Evolutionary conservation across 192 early-diverging fungal species (phyloP), one percentile per base, ranked within the genome.

Genomic region (Coemansia biformis): DNA sequence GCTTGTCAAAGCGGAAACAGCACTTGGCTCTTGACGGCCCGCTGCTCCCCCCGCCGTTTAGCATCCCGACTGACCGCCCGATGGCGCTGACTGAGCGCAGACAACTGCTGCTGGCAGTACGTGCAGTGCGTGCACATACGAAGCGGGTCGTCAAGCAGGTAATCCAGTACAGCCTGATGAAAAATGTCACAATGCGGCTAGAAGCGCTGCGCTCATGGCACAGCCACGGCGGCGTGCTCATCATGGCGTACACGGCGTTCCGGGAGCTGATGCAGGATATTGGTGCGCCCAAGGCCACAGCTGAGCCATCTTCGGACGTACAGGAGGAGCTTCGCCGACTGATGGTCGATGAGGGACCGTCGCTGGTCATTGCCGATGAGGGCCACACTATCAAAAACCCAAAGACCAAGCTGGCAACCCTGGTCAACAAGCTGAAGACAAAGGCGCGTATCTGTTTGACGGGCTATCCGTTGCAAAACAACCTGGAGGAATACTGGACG

Each of bases 391-490:
- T 89, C 41, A 87, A 87, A 39, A 87, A 78, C 44, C 23, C 55
- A 14, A 37, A 53, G 28, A 41, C 71, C 18, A 32, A 51, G 28
- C 45, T 75, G 31, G 43, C 57, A 3, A 34, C 41, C n/a, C 28
- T 51, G 11, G 51, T 49, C 18, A 62, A 43, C 7, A 34, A 48
- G 23, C 48, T 92, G 1, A 17, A 65, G 23, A 88, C 86, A 1
- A 61, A 43, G 5, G 75, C 77, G 6, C 68, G 89, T 30, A 57
- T 94, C 17, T 83, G 82, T 36, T 51, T 94, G 49, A 92, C 91
- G 1, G 91, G 91, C 0, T 85, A 79, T 29, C 91, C 91, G 1
- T 65, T 94, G 23, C 91, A 94, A 52, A 94, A 94, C 50, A 78
- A 82, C 30, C 50, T 94, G 19, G 76, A 69, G 32, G 88, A 91